Evolutionary conservation across 805 yeast genomes (phyloP).

Genomic region (Saccharomycopsis sp.): DNA sequence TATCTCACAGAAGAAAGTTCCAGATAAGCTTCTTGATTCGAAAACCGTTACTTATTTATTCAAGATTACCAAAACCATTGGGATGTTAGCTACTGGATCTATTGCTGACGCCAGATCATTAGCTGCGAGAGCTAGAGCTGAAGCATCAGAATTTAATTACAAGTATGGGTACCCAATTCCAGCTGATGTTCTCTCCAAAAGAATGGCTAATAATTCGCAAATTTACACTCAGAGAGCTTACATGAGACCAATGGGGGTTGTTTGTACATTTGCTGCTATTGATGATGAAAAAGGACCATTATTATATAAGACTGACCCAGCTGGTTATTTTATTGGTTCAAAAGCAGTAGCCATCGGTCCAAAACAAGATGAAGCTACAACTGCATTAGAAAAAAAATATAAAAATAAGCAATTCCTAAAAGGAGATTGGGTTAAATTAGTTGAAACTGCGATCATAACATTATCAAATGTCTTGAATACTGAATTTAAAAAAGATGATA

Average conservation of each 20-base stretch:
- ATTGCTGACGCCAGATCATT: slow-evolving; percentile 93
- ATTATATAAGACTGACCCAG: slow-evolving; percentile 92
- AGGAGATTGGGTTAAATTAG: slow-evolving; percentile 85
- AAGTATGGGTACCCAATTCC: slow-evolving; percentile 97
- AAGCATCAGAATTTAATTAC: slow-evolving; percentile 91
- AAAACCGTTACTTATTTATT: slow-evolving; percentile 81
- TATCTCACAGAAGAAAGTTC: slow-evolving; percentile 91
- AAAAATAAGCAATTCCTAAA: slow-evolving; percentile 63
- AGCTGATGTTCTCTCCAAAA: slow-evolving; percentile 81
- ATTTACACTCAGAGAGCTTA: slow-evolving; percentile 96
- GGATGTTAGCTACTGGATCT: slow-evolving; percentile 90
- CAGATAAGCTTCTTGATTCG: slow-evolving; percentile 89
- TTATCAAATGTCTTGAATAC: slow-evolving; percentile 83
- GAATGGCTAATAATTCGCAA: slow-evolving; percentile 94
- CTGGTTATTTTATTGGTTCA: slow-evolving; percentile 88
- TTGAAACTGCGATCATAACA: slow-evolving; percentile 82
- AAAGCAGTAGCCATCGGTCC: slow-evolving; percentile 95
- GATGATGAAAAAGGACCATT: slow-evolving; percentile 90
- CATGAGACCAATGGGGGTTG: slow-evolving; percentile 97
- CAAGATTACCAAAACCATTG: slow-evolving; percentile 71
- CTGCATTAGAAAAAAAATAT: slow-evolving; percentile 82
- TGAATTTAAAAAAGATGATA: slow-evolving; percentile 87
- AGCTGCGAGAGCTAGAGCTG: slow-evolving; percentile 86
- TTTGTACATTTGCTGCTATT: slow-evolving; percentile 77
- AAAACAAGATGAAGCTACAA: slow-evolving; percentile 91